Percentiles rank a stretch among this genome's conserved stretches.
Conservation (phyloP, 177 flowering plant species). For the Telopea speciosissima region DNA sequence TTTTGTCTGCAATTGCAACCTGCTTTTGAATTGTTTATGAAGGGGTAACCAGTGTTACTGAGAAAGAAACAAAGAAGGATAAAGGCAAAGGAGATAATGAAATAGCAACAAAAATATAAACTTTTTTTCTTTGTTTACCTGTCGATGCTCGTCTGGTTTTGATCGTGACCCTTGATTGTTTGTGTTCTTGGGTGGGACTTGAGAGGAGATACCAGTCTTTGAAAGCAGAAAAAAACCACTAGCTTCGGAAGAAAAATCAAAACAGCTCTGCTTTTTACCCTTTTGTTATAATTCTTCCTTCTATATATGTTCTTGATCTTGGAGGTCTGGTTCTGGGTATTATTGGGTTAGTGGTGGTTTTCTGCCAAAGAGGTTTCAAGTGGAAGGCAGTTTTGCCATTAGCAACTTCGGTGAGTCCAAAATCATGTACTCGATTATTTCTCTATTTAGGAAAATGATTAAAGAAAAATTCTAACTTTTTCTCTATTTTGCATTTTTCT, state of each 20-base stretch:
- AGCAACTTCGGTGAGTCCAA: background rate
- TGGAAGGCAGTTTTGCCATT: background rate
- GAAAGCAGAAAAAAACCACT: background rate
- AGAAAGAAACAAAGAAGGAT: background rate
- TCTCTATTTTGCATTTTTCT: background rate
- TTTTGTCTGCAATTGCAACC: slow-evolving; percentile 12
- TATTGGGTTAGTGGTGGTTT: background rate
- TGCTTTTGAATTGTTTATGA: slow-evolving; percentile 3
- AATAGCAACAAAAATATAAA: slow-evolving; percentile 6
- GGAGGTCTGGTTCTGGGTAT: slow-evolving; percentile 29
- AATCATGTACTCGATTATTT: too few species aligned
- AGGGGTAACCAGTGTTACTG: background rate
- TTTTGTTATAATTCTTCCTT: background rate
- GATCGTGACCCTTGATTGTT: slow-evolving; percentile 8
- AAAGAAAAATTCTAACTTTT: slow-evolving; percentile 5
- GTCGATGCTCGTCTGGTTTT: slow-evolving; percentile 12
- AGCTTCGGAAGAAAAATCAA: background rate
- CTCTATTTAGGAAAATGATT: too few species aligned
- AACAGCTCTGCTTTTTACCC: too few species aligned
- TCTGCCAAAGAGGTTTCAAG: too few species aligned
- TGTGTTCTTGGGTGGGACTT: background rate
- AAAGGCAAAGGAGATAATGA: background rate
- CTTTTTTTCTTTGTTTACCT: slow-evolving; percentile 6
- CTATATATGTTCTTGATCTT: slow-evolving; percentile 12
- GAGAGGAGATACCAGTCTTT: background rate